Evolutionary conservation across 2,329 filamentous ascomycete genomes (phyloP).

Genomic region (Nigrograna mackinnonii): DNA sequence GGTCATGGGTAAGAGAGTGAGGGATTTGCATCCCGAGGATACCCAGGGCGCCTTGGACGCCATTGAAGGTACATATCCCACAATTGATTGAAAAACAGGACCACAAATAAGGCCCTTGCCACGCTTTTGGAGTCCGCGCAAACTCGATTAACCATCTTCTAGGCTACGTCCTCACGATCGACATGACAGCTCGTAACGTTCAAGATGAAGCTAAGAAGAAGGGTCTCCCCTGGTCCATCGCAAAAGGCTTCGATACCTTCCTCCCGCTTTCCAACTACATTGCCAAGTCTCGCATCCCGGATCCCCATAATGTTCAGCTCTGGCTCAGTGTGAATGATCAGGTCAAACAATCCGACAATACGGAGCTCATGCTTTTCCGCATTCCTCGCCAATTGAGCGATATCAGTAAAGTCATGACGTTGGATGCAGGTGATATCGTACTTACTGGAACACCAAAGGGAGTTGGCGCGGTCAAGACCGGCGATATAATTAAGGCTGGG

Average conservation of each 20-base stretch:
- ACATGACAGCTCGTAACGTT: slow-evolving; percentile 95
- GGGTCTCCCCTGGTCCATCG: slow-evolving; percentile 93
- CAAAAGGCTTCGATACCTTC: slow-evolving; percentile 98
- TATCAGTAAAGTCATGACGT: slow-evolving; percentile 92
- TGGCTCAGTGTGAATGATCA: slow-evolving; percentile 83
- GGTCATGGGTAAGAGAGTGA: slow-evolving; percentile 79
- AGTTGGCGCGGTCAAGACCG: slow-evolving; percentile 81
- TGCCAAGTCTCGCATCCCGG: slow-evolving; percentile 74
- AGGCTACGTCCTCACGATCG: slow-evolving; percentile 90
- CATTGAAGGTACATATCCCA: slow-evolving; percentile 68
- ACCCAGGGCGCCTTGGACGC: slow-evolving; percentile 76
- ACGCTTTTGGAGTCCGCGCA: too few species aligned
- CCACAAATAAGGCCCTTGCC: too few species aligned
- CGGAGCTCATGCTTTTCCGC: slow-evolving; percentile 90
- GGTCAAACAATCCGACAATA: slow-evolving; percentile 80
- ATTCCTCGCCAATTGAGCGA: slow-evolving; percentile 87
- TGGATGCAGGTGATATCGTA: slow-evolving; percentile 89
- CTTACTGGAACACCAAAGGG: slow-evolving; percentile 98
- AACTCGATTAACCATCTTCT: background rate
- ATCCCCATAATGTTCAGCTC: slow-evolving; percentile 87
- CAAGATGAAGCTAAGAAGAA: slow-evolving; percentile 98
- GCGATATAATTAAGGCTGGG: slow-evolving; percentile 85
- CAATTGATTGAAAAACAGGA: too few species aligned
- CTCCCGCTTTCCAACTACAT: slow-evolving; percentile 84
- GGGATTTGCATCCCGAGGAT: slow-evolving; percentile 76